Base-by-base conservation (phyloP, 257 asterid genomes). In the Ajuga chamaepitys region DNA sequence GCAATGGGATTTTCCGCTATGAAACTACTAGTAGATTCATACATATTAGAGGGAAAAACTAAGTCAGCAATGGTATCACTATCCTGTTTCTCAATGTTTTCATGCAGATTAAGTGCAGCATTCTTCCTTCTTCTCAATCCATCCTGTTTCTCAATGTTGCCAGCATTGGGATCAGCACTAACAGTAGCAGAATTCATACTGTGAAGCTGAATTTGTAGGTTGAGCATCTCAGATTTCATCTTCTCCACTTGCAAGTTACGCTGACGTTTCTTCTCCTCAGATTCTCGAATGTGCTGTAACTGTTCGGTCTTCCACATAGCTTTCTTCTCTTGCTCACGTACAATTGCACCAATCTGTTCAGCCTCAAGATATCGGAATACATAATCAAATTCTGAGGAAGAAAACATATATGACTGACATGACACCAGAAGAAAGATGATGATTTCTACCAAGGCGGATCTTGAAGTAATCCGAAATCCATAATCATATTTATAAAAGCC, bases 181-280 rank as follows among this genome's bases (percentile, higher is more conserved):
- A 83, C 75, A 64, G 81, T 60, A 62, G 82, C 60, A 37, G 95
- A 68, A 72, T 80, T 90, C 83, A 82, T 80, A 72, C 82, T 75
- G 46, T 94, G 95, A 72, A 90, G 96, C 83, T 90, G 96, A 70
- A 69, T 83, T 78, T 90, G 97, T 78, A 94, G 72, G 74, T 94
- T 94, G 71, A 94, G 96, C 99, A 94, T 94, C 85, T 94, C 99
- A 20, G 99, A 85, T 77, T 94, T 94, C 96, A 94, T 94, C 84
- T 90, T 94, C 89, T 94, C 99, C 55, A 94, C 99, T 81, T 94
- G 99, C 70, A 76, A 69, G 75, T 94, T 90, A 18, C 99, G 95
- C 67, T 90, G 97, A 47, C 74, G 81, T 72, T 90, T 88, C 78
- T 86, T 83, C 85, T 85, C 99, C 67, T 90, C 98, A 16, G 96